Conservation (phyloP, 2,329 filamentous ascomycete genomes). For the Beauveria australis region DNA sequence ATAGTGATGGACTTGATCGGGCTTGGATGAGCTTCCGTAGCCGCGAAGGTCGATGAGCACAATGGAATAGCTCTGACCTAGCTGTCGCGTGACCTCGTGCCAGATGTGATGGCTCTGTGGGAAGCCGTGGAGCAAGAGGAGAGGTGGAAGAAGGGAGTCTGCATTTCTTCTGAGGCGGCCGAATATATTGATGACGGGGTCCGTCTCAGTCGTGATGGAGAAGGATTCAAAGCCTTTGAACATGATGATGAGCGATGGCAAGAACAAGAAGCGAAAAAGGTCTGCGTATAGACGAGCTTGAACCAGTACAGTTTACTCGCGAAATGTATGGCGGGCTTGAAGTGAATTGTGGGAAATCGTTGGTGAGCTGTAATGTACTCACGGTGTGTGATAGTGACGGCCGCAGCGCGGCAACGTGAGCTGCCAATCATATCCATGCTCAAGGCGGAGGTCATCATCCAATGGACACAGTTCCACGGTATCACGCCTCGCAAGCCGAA, state of each 20-base stretch:
- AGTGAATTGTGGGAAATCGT: too few species aligned
- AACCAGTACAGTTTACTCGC: too few species aligned
- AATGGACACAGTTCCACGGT: neutral
- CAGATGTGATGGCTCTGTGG: constrained; percentile 45
- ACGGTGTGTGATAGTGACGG: too few species aligned
- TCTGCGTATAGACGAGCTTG: neutral
- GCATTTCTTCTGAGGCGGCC: constrained; percentile 29
- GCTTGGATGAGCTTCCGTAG: constrained; percentile 43
- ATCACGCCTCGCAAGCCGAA: too few species aligned
- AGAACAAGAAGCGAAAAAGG: too few species aligned
- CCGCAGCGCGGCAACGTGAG: too few species aligned
- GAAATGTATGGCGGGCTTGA: too few species aligned
- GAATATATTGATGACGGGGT: constrained; percentile 32
- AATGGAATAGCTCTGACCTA: constrained; percentile 32
- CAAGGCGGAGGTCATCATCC: neutral
- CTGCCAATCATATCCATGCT: too few species aligned
- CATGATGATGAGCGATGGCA: constrained; percentile 18
- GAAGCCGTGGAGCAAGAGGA: constrained; percentile 44
- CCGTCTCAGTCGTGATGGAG: constrained; percentile 27
- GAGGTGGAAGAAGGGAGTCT: constrained; percentile 26
- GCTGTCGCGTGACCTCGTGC: constrained; percentile 35
- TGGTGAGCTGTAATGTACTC: too few species aligned
- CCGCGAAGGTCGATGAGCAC: constrained; percentile 42
- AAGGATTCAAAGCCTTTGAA: constrained; percentile 32
- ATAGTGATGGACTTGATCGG: constrained; percentile 26